These are phyloP conservation scores for Beverwykella pulmonaria DNA, from an alignment of 495 filamentous ascomycete genomes.

Conservation along the genomic window DNA sequence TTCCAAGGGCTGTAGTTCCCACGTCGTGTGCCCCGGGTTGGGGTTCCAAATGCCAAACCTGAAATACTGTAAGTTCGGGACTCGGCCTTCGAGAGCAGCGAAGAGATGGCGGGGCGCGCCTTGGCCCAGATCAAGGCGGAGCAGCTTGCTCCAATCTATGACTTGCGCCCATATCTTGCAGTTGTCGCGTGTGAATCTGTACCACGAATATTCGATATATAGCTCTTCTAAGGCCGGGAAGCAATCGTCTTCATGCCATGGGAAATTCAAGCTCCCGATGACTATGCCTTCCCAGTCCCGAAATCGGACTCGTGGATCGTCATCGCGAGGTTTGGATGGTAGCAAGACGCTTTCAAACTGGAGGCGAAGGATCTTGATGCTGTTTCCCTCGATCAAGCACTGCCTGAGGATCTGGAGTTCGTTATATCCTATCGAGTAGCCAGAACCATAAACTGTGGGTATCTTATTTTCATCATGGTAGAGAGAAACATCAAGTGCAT, in stretches of 20 bases:
- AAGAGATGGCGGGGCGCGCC: slow-evolving; percentile 1
- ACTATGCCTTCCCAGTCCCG: not conserved
- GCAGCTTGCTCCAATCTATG: slow-evolving; percentile 7
- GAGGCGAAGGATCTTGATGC: slow-evolving; percentile 1
- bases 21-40: not conserved
- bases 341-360: not conserved
- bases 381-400: not conserved
- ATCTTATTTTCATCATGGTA: no score
- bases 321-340: not conserved
- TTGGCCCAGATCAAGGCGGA: not conserved
- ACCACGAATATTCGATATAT: not conserved
- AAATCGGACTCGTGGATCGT: not conserved
- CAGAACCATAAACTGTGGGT: no score
- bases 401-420: not conserved
- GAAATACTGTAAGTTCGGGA: slow-evolving; percentile 1
- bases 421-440: not conserved
- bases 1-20: no score
- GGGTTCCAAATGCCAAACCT: not conserved
- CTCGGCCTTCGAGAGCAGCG: not conserved
- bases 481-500: not conserved
- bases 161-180: slow-evolving; percentile 7
- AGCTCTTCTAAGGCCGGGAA: slow-evolving; percentile 1
- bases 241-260: not conserved
- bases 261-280: not conserved
- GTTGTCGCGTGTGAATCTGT: not conserved